Conservation (phyloP, 2,329 filamentous ascomycete species). For the Ceratocystis albifundus region DNA sequence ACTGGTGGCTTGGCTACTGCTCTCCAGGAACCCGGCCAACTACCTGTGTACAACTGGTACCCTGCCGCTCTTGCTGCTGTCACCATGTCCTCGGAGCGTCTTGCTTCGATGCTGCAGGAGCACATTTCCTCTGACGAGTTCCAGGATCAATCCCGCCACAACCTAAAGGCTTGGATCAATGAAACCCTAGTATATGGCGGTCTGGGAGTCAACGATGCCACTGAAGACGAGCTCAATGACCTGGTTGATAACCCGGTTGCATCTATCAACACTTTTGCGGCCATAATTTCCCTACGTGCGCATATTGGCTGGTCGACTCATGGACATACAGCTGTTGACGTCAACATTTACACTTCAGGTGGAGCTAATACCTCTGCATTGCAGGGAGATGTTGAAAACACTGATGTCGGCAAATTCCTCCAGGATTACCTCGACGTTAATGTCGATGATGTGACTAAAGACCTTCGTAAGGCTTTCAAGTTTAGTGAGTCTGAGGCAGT, state of each 20-base stretch:
- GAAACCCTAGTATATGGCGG: conserved; percentile 54
- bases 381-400: conserved; percentile 87
- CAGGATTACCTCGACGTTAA: conserved; percentile 68
- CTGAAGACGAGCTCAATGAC: conserved; percentile 55
- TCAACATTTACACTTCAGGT: conserved; percentile 83
- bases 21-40: conserved; percentile 47
- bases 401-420: conserved; percentile 75
- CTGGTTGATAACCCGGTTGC: conserved; percentile 49
- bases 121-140: conserved; percentile 39
- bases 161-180: conserved; percentile 54
- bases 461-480: conserved; percentile 44
- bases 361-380: conserved; percentile 53
- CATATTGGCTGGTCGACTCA: conserved; percentile 92
- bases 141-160: conserved; percentile 29
- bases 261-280: conserved; percentile 53
- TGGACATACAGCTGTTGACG: conserved; percentile 85
- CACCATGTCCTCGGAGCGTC: conserved; percentile 65
- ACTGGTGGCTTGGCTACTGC: conserved; percentile 81
- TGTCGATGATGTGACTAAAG: conserved; percentile 62
- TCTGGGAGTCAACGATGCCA: conserved; percentile 66
- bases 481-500: background rate
- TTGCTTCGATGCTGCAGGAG: conserved; percentile 49
- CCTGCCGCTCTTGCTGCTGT: conserved; percentile 64
- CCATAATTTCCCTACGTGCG: conserved; percentile 76
- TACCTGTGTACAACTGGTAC: conserved; percentile 61